Base-by-base conservation (phyloP, 805 yeast genomes). In the Ogataea paraovalis region DNA sequence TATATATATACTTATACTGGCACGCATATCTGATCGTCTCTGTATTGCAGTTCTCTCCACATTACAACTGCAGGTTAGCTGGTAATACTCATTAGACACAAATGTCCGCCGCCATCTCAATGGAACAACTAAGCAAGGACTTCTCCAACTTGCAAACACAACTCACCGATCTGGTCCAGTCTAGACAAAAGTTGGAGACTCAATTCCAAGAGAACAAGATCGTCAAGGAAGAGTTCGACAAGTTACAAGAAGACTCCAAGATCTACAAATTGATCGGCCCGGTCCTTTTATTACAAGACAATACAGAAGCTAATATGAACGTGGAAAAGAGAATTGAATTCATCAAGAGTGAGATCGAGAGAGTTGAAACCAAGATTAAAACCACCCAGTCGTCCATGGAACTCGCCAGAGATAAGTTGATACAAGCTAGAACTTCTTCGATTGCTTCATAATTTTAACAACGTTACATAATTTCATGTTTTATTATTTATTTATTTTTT, bases 121-220 rank as follows among this genome's bases (percentile, higher is more conserved):
- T 61, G 39, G 69, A 65, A 43, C 48, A 44, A 14, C 41, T 63
- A 7, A 53, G 63, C 1, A 57, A 56, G 45, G 46, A 50, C 7
- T 59, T 64, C 38, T 50, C 60, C 10, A 46, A 53, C n/a, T 47
- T 61, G 16, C 71, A 68, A 45, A 46, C 52, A 4, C 58, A 56
- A 13, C 50, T 63, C 9, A 69, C 72, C 41, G 85, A 80, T 44
- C 70, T 81, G 39, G 74, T 90, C 33, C 71, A 79, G 4, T 80
- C 89, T 12, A 82, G 98, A 60, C 96, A 92, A 55, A 80, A 83
- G 61, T 76, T 94, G 41, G 99, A 94, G 62, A 87, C 97, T 1
- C 99, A 94, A 68, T 79, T 74, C 57, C 99, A 94, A 67, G 99
- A 94, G 66, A 91, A 91, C 66, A 82, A 82, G 58, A 91, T 94